Evolutionary conservation across 2,329 filamentous ascomycete species (phyloP).

Genomic region (Colletotrichum endophyticum): DNA sequence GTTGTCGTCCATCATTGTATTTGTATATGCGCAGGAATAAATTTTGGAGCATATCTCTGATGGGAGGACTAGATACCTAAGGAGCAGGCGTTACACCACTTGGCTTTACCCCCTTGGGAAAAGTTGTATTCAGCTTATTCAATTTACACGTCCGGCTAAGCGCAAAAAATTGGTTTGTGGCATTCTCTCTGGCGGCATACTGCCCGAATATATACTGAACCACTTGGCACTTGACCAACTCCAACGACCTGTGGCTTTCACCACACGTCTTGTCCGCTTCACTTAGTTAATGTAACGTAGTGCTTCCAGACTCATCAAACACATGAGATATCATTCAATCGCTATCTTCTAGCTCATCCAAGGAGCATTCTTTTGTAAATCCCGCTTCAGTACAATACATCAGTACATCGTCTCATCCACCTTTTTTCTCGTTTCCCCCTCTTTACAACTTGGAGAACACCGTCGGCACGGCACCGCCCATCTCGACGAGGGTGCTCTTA

Average conservation of each 20-base stretch:
- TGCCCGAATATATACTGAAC: neutral
- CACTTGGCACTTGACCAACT: rapidly evolving
- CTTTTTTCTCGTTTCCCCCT: neutral
- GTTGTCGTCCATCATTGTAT: neutral
- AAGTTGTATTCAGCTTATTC: too few species aligned
- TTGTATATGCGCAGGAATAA: neutral
- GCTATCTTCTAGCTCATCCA: neutral
- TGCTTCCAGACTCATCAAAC: neutral
- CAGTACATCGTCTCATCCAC: neutral
- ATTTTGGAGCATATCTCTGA: neutral
- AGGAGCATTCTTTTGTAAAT: neutral
- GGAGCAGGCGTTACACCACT: neutral
- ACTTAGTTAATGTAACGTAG: rapidly evolving
- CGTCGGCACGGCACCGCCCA: constrained; percentile 71
- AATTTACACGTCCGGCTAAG: too few species aligned
- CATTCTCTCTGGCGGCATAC: neutral
- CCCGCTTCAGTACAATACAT: neutral
- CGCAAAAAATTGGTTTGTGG: neutral
- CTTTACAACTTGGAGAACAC: constrained; percentile 74
- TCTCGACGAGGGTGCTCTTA: constrained; percentile 87
- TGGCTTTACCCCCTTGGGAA: too few species aligned
- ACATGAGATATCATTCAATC: constrained; percentile 6
- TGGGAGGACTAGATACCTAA: too few species aligned
- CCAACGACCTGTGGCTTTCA: neutral
- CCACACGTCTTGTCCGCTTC: neutral